phyloP scores from a whole-genome alignment of 2,329 filamentous ascomycete genomes.

The Penicillium carneum region DNA sequence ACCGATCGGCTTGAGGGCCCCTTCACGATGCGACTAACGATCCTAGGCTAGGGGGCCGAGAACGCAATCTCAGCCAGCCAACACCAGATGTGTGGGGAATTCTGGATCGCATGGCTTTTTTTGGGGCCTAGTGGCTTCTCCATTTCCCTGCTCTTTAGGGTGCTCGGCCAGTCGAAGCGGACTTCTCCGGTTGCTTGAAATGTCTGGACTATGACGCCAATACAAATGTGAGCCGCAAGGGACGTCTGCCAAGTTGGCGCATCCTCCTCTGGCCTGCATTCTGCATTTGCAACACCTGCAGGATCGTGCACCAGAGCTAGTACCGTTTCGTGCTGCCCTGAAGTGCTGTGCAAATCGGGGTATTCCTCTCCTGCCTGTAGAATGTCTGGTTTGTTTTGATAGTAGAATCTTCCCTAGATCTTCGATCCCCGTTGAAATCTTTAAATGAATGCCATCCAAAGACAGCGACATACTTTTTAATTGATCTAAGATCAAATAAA shows the following conservation, averaged over 20 bases:
- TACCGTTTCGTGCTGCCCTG: constrained; percentile 10
- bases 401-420: background rate
- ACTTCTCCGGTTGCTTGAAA: constrained; percentile 30
- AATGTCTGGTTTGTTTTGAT: constrained; percentile 4
- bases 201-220: constrained; percentile 24
- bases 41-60: constrained; percentile 28
- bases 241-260: constrained; percentile 22
- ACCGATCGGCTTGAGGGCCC: constrained; percentile 33
- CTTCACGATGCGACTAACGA: constrained; percentile 30
- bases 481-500: background rate
- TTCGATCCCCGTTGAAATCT: no score
- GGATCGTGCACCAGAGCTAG: constrained; percentile 22
- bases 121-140: background rate
- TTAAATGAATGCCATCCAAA: background rate
- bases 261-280: constrained; percentile 18
- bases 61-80: constrained; percentile 35
- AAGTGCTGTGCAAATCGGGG: constrained; percentile 12
- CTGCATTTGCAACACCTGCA: constrained; percentile 23
- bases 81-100: constrained; percentile 36
- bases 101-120: constrained; percentile 31
- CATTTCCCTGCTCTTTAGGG: constrained; percentile 22
- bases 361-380: constrained; percentile 1
- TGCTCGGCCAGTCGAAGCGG: constrained; percentile 23
- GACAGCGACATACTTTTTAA: background rate
- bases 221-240: constrained; percentile 40